Base-by-base conservation (phyloP, 1,284 basidiomycete species). In the Moesziomyces sp. region DNA sequence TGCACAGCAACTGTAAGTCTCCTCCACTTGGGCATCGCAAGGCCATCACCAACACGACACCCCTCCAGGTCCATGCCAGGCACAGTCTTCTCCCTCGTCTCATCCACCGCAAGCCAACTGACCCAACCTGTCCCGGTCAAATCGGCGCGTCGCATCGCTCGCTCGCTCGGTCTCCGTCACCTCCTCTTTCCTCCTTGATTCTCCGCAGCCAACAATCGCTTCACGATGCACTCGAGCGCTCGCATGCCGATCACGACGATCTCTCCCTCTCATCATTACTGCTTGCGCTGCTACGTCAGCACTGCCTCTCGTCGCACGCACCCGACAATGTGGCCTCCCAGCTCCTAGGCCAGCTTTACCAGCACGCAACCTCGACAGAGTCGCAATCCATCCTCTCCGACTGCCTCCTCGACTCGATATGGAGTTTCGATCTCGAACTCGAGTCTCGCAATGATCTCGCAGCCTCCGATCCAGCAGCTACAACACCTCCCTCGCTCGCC, bases 381-480 rank as follows among this genome's bases (percentile, higher is more conserved):
- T 38, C 35, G 23, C 50, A 16, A 5, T 11, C 30, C 8, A 23
- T 52, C 16, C 18, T 69, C 6, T 28, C 66, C n/a, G 74, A 78
- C 44, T 28, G 42, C 11, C 44, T 80, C 3, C 62, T 82, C 23
- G 80, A 83, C 59, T 51, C 61, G 18, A 55, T 80, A 43, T 82
- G 80, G 80, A 74, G 68, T 14, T 52, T 81, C 43, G 81, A 83
- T 47, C 56, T 60, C 42, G 80, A 83, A 44, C 55, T 79, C 44
- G 80, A 83, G 24, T 58, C 76, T 18, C 78, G 77, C 38, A 70
- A 48, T 40, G 80, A 78, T 16, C 44, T 76, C 19, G 11, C 42
- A 19, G 26, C 46, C 3, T 45, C 62, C 33, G 35, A 53, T 10
- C 5, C 46, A 10, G 48, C 35, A 30, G 24, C 47, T 9, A 47